phyloP scores from a whole-genome alignment of 1,284 basidiomycete genomes.

The Spongispora temasekensis region DNA sequence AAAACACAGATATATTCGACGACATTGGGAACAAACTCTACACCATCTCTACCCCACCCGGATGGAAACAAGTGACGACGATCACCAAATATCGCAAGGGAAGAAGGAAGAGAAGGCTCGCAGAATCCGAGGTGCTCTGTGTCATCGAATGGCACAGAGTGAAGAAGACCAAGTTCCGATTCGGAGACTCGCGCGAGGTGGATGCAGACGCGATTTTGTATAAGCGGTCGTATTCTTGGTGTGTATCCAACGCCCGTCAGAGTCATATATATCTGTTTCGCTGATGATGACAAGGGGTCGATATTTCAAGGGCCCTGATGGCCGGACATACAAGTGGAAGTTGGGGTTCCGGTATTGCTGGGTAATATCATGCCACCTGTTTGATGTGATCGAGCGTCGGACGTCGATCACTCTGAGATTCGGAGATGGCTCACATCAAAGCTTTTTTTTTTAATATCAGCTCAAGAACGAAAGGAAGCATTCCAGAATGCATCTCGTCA shows the following conservation, averaged over 20 bases:
- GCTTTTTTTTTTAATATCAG: constrained; percentile 4
- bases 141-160: constrained; percentile 24
- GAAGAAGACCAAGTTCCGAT: constrained; percentile 13
- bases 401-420: background rate
- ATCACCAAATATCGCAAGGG: constrained; percentile 15
- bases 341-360: constrained; percentile 21
- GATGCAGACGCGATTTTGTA: constrained; percentile 10
- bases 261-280: too few species aligned
- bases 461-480: constrained; percentile 21
- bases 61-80: constrained; percentile 20
- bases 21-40: constrained; percentile 19
- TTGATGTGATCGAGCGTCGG: background rate
- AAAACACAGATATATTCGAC: constrained; percentile 19
- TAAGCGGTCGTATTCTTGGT: constrained; percentile 20
- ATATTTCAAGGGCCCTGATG: constrained; percentile 25
- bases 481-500: constrained; percentile 19
- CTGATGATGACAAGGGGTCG: constrained; percentile 22
- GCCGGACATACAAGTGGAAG: constrained; percentile 28
- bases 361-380: constrained; percentile 10
- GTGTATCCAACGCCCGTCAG: background rate
- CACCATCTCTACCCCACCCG: constrained; percentile 17
- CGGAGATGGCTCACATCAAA: background rate
- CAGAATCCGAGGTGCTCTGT: constrained; percentile 9
- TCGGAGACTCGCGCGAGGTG: constrained; percentile 11
- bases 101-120: background rate